Percentiles rank a stretch among this genome's conserved stretches.
phyloP scores from a whole-genome alignment of 169 alveolate genomes.

The Perkinsus olseni region DNA sequence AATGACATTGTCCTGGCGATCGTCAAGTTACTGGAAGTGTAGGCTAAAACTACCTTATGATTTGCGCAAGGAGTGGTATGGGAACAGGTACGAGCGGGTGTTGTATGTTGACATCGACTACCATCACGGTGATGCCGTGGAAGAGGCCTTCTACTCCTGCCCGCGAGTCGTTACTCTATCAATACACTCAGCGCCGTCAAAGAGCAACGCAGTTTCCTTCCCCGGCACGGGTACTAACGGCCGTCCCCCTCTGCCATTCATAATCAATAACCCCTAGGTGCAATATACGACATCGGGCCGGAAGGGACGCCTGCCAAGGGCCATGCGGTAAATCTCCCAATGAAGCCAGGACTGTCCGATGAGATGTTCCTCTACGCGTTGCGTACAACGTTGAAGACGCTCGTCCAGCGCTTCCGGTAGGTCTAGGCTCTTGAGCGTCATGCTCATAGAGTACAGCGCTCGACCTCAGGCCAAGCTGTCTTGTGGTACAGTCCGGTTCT shows the following conservation, averaged over 20 bases:
- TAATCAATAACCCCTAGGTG: background rate
- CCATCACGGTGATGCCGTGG: slow-evolving; percentile 92
- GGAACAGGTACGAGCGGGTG: slow-evolving; percentile 45
- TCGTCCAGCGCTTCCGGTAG: background rate
- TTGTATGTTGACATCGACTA: slow-evolving; percentile 80
- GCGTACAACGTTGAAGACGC: background rate
- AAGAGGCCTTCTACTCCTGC: slow-evolving; percentile 82
- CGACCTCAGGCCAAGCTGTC: background rate
- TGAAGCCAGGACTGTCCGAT: background rate
- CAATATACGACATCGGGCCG: background rate
- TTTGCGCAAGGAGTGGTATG: no score
- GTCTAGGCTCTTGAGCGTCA: background rate
- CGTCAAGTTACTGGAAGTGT: background rate
- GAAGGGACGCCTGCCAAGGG: background rate
- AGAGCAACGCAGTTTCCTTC: background rate
- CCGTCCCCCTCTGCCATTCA: background rate
- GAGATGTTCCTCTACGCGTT: background rate
- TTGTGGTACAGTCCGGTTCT: background rate
- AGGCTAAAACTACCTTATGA: background rate
- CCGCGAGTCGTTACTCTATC: slow-evolving; percentile 40
- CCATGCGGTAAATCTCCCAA: background rate
- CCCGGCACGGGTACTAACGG: background rate
- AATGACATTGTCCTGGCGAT: background rate
- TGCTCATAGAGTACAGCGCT: background rate
- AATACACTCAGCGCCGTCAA: background rate